Percentiles rank a stretch among this genome's conserved stretches.
These are phyloP conservation scores for Tetracladium marchalianum DNA, from an alignment of 495 filamentous ascomycete genomes.

Conservation along the genomic window DNA sequence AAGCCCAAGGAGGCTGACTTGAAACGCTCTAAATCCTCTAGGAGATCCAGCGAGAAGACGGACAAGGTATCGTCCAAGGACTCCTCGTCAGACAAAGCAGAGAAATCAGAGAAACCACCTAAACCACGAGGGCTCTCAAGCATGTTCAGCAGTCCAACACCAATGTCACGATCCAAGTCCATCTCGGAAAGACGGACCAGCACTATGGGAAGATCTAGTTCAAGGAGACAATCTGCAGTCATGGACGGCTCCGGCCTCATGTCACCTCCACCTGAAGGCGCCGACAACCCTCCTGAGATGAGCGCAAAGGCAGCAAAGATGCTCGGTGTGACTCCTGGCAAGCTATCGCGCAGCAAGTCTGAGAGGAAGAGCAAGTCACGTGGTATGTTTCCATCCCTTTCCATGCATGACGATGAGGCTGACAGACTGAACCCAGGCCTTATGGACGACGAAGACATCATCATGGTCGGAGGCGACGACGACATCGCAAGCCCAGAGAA, in stretches of 20 bases:
- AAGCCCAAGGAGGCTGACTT: conserved; percentile 19
- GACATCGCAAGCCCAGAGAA: conserved; percentile 13
- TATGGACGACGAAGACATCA: conserved; percentile 21
- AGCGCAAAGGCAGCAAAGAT: conserved; percentile 43
- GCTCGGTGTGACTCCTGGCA: conserved; percentile 30
- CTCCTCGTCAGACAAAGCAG: conserved; percentile 34
- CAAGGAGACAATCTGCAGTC: conserved; percentile 37
- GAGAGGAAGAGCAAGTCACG: conserved; percentile 24
- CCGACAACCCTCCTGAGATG: conserved; percentile 26
- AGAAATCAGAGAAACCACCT: conserved; percentile 22
- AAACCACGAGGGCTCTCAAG: conserved; percentile 32
- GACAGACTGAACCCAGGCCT: conserved; percentile 7
- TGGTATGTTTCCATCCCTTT: conserved; percentile 5
- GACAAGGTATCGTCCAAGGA: conserved; percentile 25
- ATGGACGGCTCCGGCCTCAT: conserved; percentile 30
- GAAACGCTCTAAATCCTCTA: conserved; percentile 26
- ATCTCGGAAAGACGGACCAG: conserved; percentile 37
- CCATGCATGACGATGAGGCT: conserved; percentile 9
- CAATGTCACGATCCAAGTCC: conserved; percentile 40
- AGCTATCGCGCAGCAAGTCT: conserved; percentile 26
- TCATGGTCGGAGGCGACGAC: conserved; percentile 15
- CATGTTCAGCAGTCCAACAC: conserved; percentile 40
- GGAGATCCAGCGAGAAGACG: conserved; percentile 20
- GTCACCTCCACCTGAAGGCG: conserved; percentile 32
- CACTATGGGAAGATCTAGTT: conserved; percentile 24